Conservation (phyloP, 140 eudicot species). For the Stevia rebaudiana region DNA sequence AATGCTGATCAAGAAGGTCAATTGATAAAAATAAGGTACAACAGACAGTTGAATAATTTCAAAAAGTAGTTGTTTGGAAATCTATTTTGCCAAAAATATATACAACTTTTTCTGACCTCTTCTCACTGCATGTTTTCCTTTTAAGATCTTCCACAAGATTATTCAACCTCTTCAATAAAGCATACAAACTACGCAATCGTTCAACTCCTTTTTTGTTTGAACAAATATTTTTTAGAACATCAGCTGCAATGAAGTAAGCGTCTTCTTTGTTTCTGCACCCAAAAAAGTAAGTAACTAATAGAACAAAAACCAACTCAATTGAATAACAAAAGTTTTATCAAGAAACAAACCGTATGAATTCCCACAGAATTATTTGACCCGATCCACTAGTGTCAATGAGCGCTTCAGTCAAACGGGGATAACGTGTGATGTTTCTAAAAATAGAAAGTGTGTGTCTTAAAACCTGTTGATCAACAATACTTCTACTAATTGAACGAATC, state of each 20-base stretch:
- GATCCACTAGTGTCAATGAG: constrained; percentile 44
- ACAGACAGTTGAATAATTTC: too few species aligned
- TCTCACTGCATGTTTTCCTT: constrained; percentile 55
- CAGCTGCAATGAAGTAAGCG: constrained; percentile 64
- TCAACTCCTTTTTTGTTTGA: constrained; percentile 40
- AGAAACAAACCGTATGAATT: constrained; percentile 49
- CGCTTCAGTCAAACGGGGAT: constrained; percentile 55
- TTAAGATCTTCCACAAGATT: constrained; percentile 67
- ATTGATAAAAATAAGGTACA: too few species aligned
- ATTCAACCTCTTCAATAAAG: constrained; percentile 59
- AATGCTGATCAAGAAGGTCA: too few species aligned
- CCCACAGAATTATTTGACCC: constrained; percentile 56
- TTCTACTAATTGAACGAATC: constrained; percentile 67
- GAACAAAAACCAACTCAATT: not conserved
- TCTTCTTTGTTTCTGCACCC: constrained; percentile 83
- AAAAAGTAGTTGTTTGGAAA: too few species aligned
- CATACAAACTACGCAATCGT: constrained; percentile 38
- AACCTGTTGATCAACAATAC: constrained; percentile 88
- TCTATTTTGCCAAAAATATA: too few species aligned
- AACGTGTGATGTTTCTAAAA: constrained; percentile 71
- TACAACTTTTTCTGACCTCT: constrained; percentile 41
- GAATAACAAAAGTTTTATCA: not conserved
- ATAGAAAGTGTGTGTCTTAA: constrained; percentile 62
- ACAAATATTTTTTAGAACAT: constrained; percentile 59
- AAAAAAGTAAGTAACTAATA: not conserved